phyloP scores from a whole-genome alignment of 78 protist species.

The Dictyostelium intermedium region DNA sequence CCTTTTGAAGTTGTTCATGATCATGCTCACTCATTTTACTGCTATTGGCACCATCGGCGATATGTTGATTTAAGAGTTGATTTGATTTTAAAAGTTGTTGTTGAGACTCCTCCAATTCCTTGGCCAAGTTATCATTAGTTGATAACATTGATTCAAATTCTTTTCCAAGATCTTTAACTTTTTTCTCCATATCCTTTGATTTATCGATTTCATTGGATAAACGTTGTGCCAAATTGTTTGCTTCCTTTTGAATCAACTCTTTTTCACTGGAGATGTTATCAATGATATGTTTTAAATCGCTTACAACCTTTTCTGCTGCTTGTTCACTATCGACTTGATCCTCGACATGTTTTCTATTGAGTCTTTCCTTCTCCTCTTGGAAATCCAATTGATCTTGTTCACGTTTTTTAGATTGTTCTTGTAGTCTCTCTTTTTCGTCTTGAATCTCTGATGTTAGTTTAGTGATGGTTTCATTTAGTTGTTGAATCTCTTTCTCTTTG shows the following conservation, averaged over 20 bases:
- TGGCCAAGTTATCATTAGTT: slow-evolving; percentile 24
- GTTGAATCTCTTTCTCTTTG: not conserved
- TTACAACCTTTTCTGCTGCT: slow-evolving; percentile 13
- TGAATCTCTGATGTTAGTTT: not conserved
- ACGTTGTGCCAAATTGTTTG: slow-evolving; percentile 33
- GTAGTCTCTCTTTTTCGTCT: not conserved
- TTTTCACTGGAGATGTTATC: slow-evolving; percentile 8
- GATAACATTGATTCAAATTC: slow-evolving; percentile 21
- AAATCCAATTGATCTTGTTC: not conserved
- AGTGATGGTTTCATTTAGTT: not conserved
- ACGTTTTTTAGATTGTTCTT: not conserved
- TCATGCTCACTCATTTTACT: not conserved
- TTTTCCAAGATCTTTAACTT: slow-evolving; percentile 18
- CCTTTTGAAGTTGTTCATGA: not conserved
- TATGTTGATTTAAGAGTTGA: not conserved
- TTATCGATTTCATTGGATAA: slow-evolving; percentile 41
- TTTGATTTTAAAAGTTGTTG: not conserved
- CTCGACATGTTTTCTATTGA: not conserved
- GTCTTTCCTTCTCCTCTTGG: slow-evolving; percentile 26
- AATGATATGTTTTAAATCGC: slow-evolving; percentile 25
- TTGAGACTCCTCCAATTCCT: slow-evolving; percentile 31
- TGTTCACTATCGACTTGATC: slow-evolving; percentile 15
- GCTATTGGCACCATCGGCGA: slow-evolving; percentile 27
- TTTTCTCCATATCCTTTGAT: slow-evolving; percentile 16
- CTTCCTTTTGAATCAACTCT: slow-evolving; percentile 9